phyloP scores from a whole-genome alignment of 345 rosid species.

The Gynandropsis gynandra region DNA sequence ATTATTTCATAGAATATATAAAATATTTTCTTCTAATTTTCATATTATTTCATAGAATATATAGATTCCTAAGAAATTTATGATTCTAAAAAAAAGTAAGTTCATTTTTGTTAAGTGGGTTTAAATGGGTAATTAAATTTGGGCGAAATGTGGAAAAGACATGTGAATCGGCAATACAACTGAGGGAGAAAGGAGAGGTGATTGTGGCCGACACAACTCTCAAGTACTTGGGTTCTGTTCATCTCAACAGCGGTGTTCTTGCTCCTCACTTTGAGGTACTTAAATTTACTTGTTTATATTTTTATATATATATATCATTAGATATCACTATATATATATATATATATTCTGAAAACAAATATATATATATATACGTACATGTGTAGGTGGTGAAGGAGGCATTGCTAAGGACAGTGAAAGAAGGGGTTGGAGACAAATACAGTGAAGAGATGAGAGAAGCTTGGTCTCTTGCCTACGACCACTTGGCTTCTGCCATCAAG shows the following conservation, averaged over 20 bases:
- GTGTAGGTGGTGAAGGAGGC: constrained; percentile 52
- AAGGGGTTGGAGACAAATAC: constrained; percentile 49
- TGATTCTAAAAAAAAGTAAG: no score
- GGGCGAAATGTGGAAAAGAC: constrained; percentile 22
- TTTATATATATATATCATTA: background rate
- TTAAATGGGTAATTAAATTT: background rate
- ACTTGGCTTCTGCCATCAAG: constrained; percentile 53
- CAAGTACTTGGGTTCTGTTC: constrained; percentile 46
- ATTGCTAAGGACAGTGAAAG: constrained; percentile 41
- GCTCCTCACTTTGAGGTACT: constrained; percentile 53
- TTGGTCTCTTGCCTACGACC: constrained; percentile 52
- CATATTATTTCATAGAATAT: no score
- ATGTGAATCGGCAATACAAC: constrained; percentile 48
- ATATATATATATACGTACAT: background rate
- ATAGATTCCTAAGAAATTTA: no score
- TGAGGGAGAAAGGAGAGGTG: constrained; percentile 42
- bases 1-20: background rate
- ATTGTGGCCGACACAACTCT: constrained; percentile 41
- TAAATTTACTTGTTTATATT: no score
- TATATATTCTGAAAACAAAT: background rate
- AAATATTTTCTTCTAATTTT: no score
- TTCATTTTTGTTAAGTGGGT: no score
- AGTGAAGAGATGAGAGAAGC: constrained; percentile 40
- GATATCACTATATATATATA: background rate
- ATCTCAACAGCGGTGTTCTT: constrained; percentile 42